Percentiles rank a stretch among this genome's conserved stretches.
These are phyloP conservation scores for Coemansia pectinata DNA, from an alignment of 192 early-diverging fungal genomes.

Conservation along the genomic window DNA sequence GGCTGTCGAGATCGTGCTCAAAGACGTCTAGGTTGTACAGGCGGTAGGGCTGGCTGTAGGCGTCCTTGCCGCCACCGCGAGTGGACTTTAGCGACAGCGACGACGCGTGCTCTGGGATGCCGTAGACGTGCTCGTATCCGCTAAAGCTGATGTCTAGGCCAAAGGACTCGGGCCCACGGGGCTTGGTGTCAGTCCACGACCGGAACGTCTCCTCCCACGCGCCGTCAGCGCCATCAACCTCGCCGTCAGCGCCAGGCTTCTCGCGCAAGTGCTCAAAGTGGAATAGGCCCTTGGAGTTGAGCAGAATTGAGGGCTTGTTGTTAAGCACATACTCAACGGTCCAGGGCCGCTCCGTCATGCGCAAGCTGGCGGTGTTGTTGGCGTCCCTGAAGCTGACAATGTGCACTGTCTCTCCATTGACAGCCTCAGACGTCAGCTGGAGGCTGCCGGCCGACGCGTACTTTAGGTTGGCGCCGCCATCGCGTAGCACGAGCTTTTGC, in stretches of 20 bases:
- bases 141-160: conserved; percentile 91
- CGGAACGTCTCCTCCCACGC: conserved; percentile 92
- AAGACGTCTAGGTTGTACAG: conserved; percentile 98
- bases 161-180: conserved; percentile 90
- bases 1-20: conserved; percentile 92
- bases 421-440: conserved; percentile 13
- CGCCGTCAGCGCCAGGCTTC: conserved; percentile 37
- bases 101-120: conserved; percentile 93
- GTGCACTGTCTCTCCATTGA: conserved; percentile 15
- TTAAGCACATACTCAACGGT: conserved; percentile 34
- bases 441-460: conserved; percentile 32
- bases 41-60: conserved; percentile 91
- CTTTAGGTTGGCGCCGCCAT: conserved; percentile 31
- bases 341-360: conserved; percentile 51
- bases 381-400: conserved; percentile 26
- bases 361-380: conserved; percentile 21
- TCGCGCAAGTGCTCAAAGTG: conserved; percentile 74
- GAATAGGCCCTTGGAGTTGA: conserved; percentile 86
- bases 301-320: conserved; percentile 56
- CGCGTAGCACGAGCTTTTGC: conserved; percentile 57
- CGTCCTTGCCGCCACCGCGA: conserved; percentile 64
- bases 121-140: conserved; percentile 86
- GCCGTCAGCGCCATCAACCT: conserved; percentile 56
- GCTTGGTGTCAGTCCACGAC: conserved; percentile 88
- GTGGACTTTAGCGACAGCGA: conserved; percentile 89